Evolutionary conservation across 2,329 filamentous ascomycete species (phyloP).

Genomic region (Sporothrix globosa): DNA sequence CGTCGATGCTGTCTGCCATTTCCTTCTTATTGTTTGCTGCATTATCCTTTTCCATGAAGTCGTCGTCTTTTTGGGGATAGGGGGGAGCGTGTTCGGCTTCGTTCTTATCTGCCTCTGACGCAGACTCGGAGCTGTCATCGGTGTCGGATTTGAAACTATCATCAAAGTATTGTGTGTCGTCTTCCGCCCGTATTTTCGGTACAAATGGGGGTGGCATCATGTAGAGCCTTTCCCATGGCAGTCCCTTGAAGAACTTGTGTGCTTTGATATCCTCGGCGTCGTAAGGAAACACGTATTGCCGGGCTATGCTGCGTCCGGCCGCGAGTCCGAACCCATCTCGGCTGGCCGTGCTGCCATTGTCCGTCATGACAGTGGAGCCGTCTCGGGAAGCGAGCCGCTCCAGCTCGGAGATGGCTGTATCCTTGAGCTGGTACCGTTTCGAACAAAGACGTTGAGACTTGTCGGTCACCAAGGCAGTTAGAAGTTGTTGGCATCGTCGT

Average conservation of each 20-base stretch:
- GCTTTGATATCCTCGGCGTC: slow-evolving; percentile 88
- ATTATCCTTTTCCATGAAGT: neutral
- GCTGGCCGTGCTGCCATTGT: neutral
- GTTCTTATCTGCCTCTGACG: neutral
- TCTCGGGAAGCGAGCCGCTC: slow-evolving; percentile 5
- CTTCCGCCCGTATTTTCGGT: slow-evolving; percentile 67
- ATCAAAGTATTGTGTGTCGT: slow-evolving; percentile 89
- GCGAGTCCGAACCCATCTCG: neutral
- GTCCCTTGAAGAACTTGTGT: slow-evolving; percentile 81
- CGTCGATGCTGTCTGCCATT: slow-evolving; percentile 11
- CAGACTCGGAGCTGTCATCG: slow-evolving; percentile 30
- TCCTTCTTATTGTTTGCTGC: neutral
- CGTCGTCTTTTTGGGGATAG: neutral
- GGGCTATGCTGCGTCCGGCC: slow-evolving; percentile 42
- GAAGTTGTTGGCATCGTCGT: slow-evolving; percentile 73
- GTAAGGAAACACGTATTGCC: slow-evolving; percentile 74
- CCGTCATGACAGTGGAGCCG: neutral
- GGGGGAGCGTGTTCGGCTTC: neutral
- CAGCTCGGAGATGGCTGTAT: slow-evolving; percentile 45
- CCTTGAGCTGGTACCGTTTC: slow-evolving; percentile 70
- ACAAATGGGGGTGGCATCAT: slow-evolving; percentile 74
- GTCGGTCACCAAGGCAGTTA: slow-evolving; percentile 71
- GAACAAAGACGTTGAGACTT: slow-evolving; percentile 77
- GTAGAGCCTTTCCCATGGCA: slow-evolving; percentile 78
- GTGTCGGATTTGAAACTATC: slow-evolving; percentile 69